Percentiles rank a stretch among this genome's conserved stretches.
Evolutionary conservation across 2,329 filamentous ascomycete species (phyloP).

Genomic region (Aspergillus carbonarius): DNA sequence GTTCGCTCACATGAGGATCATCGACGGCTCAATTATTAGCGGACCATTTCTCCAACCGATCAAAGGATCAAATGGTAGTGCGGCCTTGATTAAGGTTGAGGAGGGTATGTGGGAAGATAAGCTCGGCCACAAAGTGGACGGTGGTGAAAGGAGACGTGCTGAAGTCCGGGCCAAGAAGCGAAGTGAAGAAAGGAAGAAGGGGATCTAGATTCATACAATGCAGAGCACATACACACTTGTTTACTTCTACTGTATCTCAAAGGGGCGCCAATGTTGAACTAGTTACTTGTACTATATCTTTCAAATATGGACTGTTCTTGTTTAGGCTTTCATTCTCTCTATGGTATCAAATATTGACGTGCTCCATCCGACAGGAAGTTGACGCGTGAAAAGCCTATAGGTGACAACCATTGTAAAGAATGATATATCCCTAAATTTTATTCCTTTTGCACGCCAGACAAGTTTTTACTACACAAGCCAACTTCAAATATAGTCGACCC

Average conservation of each 20-base stretch:
- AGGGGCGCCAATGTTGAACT: not conserved
- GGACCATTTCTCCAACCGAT: conserved; percentile 73
- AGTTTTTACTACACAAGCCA: not conserved
- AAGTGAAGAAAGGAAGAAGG: conserved; percentile 73
- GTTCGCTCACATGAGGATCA: conserved; percentile 66
- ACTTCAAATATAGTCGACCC: not conserved
- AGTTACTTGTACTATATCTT: not conserved
- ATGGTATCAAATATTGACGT: not conserved
- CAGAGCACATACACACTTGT: not conserved
- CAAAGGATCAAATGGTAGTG: conserved; percentile 59
- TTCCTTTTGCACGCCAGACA: not conserved
- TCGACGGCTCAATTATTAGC: conserved; percentile 66
- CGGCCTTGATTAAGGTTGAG: conserved; percentile 66
- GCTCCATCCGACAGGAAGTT: not conserved
- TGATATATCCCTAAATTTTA: not conserved
- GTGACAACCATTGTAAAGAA: not conserved
- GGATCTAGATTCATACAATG: not conserved
- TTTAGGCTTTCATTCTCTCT: not conserved
- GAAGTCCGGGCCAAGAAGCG: conserved; percentile 85
- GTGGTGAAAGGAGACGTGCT: conserved; percentile 85
- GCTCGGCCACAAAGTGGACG: conserved; percentile 87
- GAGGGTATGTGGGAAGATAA: conserved; percentile 94
- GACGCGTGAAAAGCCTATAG: not conserved
- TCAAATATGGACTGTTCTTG: not conserved
- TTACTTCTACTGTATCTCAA: not conserved